Evolutionary conservation across 306 rosid genomes (phyloP), one percentile per base, ranked within the genome.

Genomic region (Acacia acuminata): DNA sequence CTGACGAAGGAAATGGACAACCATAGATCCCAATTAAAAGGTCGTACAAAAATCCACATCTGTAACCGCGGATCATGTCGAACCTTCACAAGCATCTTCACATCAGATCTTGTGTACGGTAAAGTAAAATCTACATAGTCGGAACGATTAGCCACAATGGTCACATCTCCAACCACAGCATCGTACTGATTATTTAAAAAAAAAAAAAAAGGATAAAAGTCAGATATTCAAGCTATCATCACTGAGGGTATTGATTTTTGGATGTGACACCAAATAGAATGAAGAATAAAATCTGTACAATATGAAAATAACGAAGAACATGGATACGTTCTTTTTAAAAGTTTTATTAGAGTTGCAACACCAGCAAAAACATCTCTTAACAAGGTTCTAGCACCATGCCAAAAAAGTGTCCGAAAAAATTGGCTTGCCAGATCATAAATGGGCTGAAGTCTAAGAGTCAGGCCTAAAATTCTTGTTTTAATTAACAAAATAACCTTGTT

Each of bases 21-120:
- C 74, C 84, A 81, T 12, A 81, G 74, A 48, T 81, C 84, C 79
- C 79, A 73, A 20, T 67, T 73, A 63, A 81, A 81, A 32, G 84
- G 84, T 7, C 55, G 27, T 20, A 61, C 3, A 73, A 73, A 81
- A n/a, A 47, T n/a, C 84, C 84, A 81, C 84, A 81, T 81, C 20
- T 73, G 47, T 2, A 63, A 3, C 16, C 34, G 79, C 3, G 8
- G 42, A 36, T 48, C 53, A 22, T 45, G 30, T 14, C 14, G 14
- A 61, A 47, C 22, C 60, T 53, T 53, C n/a, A 53, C 60, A 17
- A 53, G 22, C 60, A 53, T 53, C 60, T 15, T 53, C 79, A 73
- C 75, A 8, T 38, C 79, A 15, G 79, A 45, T 15, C 64, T 67
- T 19, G 56, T 0, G 48, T 32, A 81, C 14, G 79, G 84, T 16